A percentile compares a stretch with the other conserved stretches of the same genome.
phyloP scores from a whole-genome alignment of 2,329 filamentous ascomycete species.

The Diaporthe amygdali region DNA sequence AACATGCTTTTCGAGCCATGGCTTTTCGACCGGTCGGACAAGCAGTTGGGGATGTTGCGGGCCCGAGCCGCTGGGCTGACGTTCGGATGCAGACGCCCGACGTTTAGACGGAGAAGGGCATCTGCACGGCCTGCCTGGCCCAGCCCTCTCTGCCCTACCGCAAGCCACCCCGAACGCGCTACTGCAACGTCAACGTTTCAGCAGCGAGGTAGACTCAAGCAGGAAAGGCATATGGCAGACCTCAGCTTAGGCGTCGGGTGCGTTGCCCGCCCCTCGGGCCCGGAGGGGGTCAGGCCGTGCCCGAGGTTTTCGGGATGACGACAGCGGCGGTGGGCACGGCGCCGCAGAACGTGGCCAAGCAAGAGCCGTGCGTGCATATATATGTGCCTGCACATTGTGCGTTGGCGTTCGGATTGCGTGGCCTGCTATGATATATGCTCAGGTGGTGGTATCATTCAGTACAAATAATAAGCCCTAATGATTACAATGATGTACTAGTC shows the following conservation, averaged over 20 bases:
- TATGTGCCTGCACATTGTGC: slow-evolving; percentile 1
- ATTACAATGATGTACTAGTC: slow-evolving; percentile 20
- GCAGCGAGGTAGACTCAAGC: not conserved
- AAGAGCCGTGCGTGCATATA: not conserved
- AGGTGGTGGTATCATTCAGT: slow-evolving; percentile 10
- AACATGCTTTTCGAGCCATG: not conserved
- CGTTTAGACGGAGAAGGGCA: not conserved
- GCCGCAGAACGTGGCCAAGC: not conserved
- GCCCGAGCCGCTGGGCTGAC: not conserved
- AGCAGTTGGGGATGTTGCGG: slow-evolving; percentile 23
- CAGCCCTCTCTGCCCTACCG: not conserved
- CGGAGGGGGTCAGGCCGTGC: not conserved
- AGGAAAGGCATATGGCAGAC: not conserved
- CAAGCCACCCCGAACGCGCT: not conserved
- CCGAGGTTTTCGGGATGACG: not conserved
- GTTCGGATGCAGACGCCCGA: not conserved
- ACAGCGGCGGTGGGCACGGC: not conserved
- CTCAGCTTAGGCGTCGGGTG: not conserved
- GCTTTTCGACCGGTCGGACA: slow-evolving; percentile 9
- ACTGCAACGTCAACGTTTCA: slow-evolving; percentile 15
- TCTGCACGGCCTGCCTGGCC: not conserved
- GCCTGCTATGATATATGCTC: not conserved
- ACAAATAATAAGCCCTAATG: slow-evolving; percentile 3
- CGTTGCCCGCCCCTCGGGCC: not conserved
- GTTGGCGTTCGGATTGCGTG: slow-evolving; percentile 5